A percentile compares a stretch with the other conserved stretches of the same genome.
Conservation (phyloP, 345 rosid species). For the Populus nigra region DNA sequence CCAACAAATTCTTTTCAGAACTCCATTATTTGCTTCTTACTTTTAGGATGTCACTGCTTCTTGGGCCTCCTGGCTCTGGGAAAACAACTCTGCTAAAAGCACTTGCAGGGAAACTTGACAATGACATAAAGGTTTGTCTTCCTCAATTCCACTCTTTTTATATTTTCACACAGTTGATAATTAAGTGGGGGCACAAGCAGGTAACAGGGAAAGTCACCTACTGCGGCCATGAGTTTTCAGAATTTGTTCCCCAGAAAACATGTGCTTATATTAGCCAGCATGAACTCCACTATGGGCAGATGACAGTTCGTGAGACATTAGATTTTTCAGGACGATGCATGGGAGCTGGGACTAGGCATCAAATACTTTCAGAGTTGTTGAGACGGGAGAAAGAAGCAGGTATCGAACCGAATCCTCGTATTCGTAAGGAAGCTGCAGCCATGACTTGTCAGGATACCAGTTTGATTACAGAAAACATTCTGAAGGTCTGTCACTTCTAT, state of each 20-base stretch:
- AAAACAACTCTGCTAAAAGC: slow-evolving; percentile 41
- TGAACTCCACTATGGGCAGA: slow-evolving; percentile 42
- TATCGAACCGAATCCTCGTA: slow-evolving; percentile 39
- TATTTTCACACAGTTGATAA: neutral
- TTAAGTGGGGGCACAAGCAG: slow-evolving; percentile 5
- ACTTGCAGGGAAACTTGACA: slow-evolving; percentile 36
- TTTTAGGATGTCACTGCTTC: slow-evolving; percentile 41
- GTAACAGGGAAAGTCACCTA: slow-evolving; percentile 38
- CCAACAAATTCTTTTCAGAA: neutral
- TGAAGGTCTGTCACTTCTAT: slow-evolving; percentile 32
- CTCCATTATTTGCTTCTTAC: neutral
- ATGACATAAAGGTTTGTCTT: slow-evolving; percentile 30
- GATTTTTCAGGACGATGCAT: slow-evolving; percentile 44
- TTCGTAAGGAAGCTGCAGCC: slow-evolving; percentile 36
- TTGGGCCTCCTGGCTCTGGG: slow-evolving; percentile 46
- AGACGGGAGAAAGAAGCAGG: slow-evolving; percentile 43
- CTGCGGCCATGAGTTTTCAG: slow-evolving; percentile 43
- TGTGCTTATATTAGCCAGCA: slow-evolving; percentile 46
- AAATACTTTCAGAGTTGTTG: slow-evolving; percentile 36
- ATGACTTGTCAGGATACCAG: slow-evolving; percentile 34
- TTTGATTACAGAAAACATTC: slow-evolving; percentile 34
- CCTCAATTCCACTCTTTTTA: neutral
- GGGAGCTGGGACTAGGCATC: slow-evolving; percentile 40
- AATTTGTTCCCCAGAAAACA: slow-evolving; percentile 46
- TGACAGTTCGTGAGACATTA: slow-evolving; percentile 50